Percentiles rank a stretch among this genome's conserved stretches.
phyloP scores from a whole-genome alignment of 2,329 filamentous ascomycete genomes.

The Colletotrichum chrysophilum region DNA sequence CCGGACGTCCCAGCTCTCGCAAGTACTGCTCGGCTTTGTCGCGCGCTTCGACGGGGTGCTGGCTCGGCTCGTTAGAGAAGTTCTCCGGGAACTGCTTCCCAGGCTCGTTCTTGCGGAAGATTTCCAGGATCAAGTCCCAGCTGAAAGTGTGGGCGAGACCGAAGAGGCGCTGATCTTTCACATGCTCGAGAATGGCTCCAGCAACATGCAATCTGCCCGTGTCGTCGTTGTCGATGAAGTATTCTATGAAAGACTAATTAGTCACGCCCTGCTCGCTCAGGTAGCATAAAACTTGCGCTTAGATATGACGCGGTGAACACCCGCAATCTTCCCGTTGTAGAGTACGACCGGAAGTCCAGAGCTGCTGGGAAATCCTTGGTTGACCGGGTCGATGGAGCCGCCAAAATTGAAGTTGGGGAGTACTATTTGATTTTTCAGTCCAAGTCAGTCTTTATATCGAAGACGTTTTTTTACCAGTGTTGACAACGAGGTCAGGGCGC shows the following conservation, averaged over 20 bases:
- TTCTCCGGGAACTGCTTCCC: slow-evolving; percentile 24
- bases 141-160: slow-evolving; percentile 53
- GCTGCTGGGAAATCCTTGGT: slow-evolving; percentile 27
- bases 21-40: neutral
- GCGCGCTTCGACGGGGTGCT: neutral
- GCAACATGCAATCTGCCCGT: slow-evolving; percentile 56
- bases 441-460: neutral
- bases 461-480: slow-evolving; percentile 11
- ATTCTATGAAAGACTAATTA: slow-evolving; percentile 32
- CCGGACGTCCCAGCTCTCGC: neutral
- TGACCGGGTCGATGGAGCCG: slow-evolving; percentile 7
- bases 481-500: slow-evolving; percentile 35
- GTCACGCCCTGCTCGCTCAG: neutral
- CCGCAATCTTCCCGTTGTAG: slow-evolving; percentile 20
- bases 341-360: slow-evolving; percentile 21
- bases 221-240: slow-evolving; percentile 53
- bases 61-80: slow-evolving; percentile 12
- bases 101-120: slow-evolving; percentile 27
- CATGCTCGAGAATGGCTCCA: slow-evolving; percentile 48
- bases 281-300: neutral
- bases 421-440: slow-evolving; percentile 8
- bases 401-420: slow-evolving; percentile 33
- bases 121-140: slow-evolving; percentile 44
- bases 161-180: slow-evolving; percentile 57
- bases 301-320: neutral